Evolutionary conservation across 805 yeast species (phyloP), one percentile per base, ranked within the genome.

Genomic region (Wickerhamomyces bisporus): DNA sequence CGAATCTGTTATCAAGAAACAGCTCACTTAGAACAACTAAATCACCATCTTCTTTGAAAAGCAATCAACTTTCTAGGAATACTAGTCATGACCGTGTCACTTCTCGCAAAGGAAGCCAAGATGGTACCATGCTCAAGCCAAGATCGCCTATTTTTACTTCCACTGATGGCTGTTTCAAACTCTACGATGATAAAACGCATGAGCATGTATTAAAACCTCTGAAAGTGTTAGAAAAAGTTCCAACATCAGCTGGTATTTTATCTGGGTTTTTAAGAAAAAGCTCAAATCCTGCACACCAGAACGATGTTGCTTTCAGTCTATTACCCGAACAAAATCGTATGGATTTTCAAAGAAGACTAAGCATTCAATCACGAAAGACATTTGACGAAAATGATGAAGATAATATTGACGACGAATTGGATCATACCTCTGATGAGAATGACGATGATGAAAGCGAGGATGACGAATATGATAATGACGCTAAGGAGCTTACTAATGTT

Each of bases 281-380:
- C 6, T 38, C 47, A 12, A 42, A 39, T 29, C 24, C 39, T 7
- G 39, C 23, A 16, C 26, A 36, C 14, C 16, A 13, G 3, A 43
- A 37, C 16, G 46, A 46, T 14, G 50, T 40, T 24, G 59, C 59
- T 0, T 55, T 55, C 34, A 50, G 56, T 24, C 39, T 55, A 35
- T 42, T 55, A 6, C 59, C 59, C 7, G 59, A 55, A 30, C 50
- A 52, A 33, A 53, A 53, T 32, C 30, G 59, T 26, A 38, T 53
- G 44, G 53, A 55, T 36, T 53, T 55, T 38, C 58, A 52, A 35
- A 44, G 44, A 16, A 40, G 59, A 39, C 35, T 53, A 26, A 55
- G 59, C 30, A 49, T 55, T 8, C 59, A 55, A 31, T 47, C 55
- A 7, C 38, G 54, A 16, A 47, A 33, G 31, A 52, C 56, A 1